Evolutionary conservation across 2,329 filamentous ascomycete species (phyloP).

Genomic region (Tolypocladium amazonense): DNA sequence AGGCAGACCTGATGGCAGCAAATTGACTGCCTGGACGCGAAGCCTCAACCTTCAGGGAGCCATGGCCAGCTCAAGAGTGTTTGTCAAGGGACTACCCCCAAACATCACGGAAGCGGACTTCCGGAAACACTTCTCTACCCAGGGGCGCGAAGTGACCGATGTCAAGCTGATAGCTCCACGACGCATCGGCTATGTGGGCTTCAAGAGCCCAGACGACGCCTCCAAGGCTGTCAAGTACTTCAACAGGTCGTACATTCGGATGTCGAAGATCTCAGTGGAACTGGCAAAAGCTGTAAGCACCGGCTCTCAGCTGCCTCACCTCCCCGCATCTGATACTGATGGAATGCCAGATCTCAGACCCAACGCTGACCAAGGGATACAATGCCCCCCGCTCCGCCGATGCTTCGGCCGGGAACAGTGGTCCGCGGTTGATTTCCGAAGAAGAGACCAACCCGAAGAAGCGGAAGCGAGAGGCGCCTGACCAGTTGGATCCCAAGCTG

Average conservation of each 20-base stretch:
- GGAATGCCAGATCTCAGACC: slow-evolving; percentile 36
- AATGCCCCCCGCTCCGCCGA: slow-evolving; percentile 13
- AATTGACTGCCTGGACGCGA: neutral
- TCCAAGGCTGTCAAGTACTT: slow-evolving; percentile 84
- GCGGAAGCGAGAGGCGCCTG: slow-evolving; percentile 51
- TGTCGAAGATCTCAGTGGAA: slow-evolving; percentile 89
- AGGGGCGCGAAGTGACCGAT: slow-evolving; percentile 72
- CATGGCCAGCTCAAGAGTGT: slow-evolving; percentile 56
- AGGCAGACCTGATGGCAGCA: slow-evolving; percentile 3
- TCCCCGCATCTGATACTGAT: slow-evolving; percentile 15
- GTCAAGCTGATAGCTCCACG: slow-evolving; percentile 82
- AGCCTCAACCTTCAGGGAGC: slow-evolving; percentile 14
- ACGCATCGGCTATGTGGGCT: slow-evolving; percentile 92
- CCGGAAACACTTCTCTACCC: slow-evolving; percentile 72
- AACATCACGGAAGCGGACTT: slow-evolving; percentile 77
- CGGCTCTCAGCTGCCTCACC: slow-evolving; percentile 5
- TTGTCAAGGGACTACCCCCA: slow-evolving; percentile 78
- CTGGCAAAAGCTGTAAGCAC: slow-evolving; percentile 64
- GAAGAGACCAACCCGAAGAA: slow-evolving; percentile 44
- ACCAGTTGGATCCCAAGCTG: slow-evolving; percentile 65
- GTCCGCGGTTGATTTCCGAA: slow-evolving; percentile 7
- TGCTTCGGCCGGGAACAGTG: slow-evolving; percentile 6
- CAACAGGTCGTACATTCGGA: slow-evolving; percentile 88
- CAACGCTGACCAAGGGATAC: slow-evolving; percentile 20
- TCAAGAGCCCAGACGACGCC: slow-evolving; percentile 73